A percentile compares a stretch with the other conserved stretches of the same genome.
phyloP scores from a whole-genome alignment of 208 protist species.

The Crithidia bombi region DNA sequence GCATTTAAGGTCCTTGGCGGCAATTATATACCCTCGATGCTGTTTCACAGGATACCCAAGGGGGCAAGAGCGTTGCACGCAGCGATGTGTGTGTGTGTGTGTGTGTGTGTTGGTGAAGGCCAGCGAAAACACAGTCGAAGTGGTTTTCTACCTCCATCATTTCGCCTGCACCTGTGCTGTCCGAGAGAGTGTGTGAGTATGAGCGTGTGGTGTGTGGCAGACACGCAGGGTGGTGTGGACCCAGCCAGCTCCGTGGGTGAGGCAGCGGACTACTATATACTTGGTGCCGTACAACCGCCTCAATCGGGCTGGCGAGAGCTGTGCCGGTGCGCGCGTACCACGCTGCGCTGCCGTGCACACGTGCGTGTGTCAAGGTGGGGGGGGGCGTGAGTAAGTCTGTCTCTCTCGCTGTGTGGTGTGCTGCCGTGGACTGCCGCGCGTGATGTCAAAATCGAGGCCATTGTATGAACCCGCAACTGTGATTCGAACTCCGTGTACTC shows the following conservation, averaged over 20 bases:
- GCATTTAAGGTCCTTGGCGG: slow-evolving; percentile 41
- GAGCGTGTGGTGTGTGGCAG: not conserved
- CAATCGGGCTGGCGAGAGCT: slow-evolving; percentile 38
- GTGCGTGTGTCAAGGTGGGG: slow-evolving; percentile 18
- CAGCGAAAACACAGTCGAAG: slow-evolving; percentile 40
- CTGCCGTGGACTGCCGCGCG: not conserved
- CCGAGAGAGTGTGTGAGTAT: not conserved
- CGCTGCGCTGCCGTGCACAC: not conserved
- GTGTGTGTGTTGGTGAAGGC: slow-evolving; percentile 10
- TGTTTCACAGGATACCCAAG: slow-evolving; percentile 46
- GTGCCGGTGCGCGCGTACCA: not conserved
- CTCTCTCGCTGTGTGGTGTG: slow-evolving; percentile 3
- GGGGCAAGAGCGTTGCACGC: slow-evolving; percentile 26
- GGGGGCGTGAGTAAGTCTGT: too few species aligned
- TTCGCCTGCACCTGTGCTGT: slow-evolving; percentile 40
- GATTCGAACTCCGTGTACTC: slow-evolving; percentile 59
- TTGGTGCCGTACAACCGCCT: slow-evolving; percentile 34
- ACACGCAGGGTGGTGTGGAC: not conserved
- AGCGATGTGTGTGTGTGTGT: not conserved
- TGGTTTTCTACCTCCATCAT: slow-evolving; percentile 26
- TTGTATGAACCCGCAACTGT: slow-evolving; percentile 59
- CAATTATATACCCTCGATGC: slow-evolving; percentile 37
- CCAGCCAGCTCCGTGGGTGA: slow-evolving; percentile 32
- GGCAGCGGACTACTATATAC: slow-evolving; percentile 29
- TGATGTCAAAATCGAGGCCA: slow-evolving; percentile 47